These are phyloP conservation scores for Ceratocystis lukuohia DNA, from an alignment of 2,329 filamentous ascomycete species.

Conservation along the genomic window DNA sequence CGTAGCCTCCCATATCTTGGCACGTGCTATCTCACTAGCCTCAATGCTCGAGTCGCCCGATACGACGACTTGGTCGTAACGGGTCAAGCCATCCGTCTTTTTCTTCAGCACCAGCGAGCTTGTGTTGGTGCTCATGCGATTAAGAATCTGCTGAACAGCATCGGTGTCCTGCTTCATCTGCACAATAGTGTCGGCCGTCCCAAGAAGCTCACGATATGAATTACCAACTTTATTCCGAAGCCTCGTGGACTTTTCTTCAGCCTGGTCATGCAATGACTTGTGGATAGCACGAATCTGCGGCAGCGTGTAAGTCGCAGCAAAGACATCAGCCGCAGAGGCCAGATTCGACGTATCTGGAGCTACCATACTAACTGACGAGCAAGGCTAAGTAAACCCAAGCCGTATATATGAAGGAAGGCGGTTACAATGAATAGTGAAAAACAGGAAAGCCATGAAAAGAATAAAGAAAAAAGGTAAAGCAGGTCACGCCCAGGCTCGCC, in stretches of 20 bases:
- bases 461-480: not conserved
- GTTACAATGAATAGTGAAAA: not conserved
- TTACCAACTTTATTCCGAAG: slow-evolving; percentile 51
- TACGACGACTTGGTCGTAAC: slow-evolving; percentile 29
- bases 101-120: slow-evolving; percentile 56
- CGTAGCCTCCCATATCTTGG: slow-evolving; percentile 40
- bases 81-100: slow-evolving; percentile 46
- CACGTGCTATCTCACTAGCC: slow-evolving; percentile 30
- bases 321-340: slow-evolving; percentile 41
- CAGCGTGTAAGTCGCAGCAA: slow-evolving; percentile 42
- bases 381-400: not conserved
- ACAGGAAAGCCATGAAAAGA: no score
- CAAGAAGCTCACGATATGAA: slow-evolving; percentile 76
- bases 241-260: slow-evolving; percentile 49
- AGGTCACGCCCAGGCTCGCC: not conserved
- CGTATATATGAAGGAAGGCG: not conserved
- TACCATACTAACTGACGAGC: slow-evolving; percentile 9
- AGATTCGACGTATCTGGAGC: slow-evolving; percentile 24
- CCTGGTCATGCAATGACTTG: slow-evolving; percentile 42
- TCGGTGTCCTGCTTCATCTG: slow-evolving; percentile 72
- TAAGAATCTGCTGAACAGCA: slow-evolving; percentile 56
- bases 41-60: slow-evolving; percentile 23
- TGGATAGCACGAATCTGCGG: slow-evolving; percentile 52
- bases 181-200: slow-evolving; percentile 87
- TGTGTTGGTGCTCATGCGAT: slow-evolving; percentile 61